Conservation (phyloP, 129 eudicot species). For the Artemisia argyi region DNA sequence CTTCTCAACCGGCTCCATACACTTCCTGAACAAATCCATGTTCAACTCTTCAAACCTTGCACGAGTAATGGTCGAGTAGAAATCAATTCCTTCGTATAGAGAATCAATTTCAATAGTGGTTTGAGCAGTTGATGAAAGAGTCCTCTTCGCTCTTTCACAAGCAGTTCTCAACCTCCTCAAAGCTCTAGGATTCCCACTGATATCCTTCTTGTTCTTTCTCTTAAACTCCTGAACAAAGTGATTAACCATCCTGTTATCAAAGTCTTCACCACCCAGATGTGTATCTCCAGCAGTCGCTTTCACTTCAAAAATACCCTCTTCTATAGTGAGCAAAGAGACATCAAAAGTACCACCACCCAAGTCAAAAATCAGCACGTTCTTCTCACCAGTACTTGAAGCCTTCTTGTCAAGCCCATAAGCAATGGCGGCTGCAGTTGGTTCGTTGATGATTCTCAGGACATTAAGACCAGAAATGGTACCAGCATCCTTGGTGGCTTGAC, state of each 20-base stretch:
- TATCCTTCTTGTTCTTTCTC: slow-evolving; percentile 68
- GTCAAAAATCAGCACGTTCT: slow-evolving; percentile 47
- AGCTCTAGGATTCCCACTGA: slow-evolving; percentile 54
- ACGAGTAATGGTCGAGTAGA: slow-evolving; percentile 56
- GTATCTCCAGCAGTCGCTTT: slow-evolving; percentile 60
- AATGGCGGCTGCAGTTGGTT: slow-evolving; percentile 38
- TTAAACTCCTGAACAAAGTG: slow-evolving; percentile 65
- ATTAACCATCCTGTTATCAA: slow-evolving; percentile 56
- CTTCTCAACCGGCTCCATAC: slow-evolving; percentile 58
- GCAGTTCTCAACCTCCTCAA: slow-evolving; percentile 59
- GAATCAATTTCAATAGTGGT: slow-evolving; percentile 57
- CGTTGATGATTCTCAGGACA: slow-evolving; percentile 36
- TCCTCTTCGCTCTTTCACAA: slow-evolving; percentile 56
- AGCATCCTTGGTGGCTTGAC: slow-evolving; percentile 39
- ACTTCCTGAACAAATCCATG: slow-evolving; percentile 55
- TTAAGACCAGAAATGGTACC: slow-evolving; percentile 36
- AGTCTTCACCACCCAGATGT: slow-evolving; percentile 62
- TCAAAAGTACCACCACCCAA: slow-evolving; percentile 66
- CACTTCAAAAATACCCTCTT: slow-evolving; percentile 54
- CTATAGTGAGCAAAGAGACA: slow-evolving; percentile 52
- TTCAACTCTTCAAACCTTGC: slow-evolving; percentile 55
- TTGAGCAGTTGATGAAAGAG: slow-evolving; percentile 52
- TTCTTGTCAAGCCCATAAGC: slow-evolving; percentile 34
- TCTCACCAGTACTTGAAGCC: slow-evolving; percentile 24
- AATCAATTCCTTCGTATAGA: slow-evolving; percentile 54